Percentiles rank a stretch among this genome's conserved stretches.
These are phyloP conservation scores for Termitomyces sp. DNA, from an alignment of 768 basidiomycete genomes.

Conservation along the genomic window DNA sequence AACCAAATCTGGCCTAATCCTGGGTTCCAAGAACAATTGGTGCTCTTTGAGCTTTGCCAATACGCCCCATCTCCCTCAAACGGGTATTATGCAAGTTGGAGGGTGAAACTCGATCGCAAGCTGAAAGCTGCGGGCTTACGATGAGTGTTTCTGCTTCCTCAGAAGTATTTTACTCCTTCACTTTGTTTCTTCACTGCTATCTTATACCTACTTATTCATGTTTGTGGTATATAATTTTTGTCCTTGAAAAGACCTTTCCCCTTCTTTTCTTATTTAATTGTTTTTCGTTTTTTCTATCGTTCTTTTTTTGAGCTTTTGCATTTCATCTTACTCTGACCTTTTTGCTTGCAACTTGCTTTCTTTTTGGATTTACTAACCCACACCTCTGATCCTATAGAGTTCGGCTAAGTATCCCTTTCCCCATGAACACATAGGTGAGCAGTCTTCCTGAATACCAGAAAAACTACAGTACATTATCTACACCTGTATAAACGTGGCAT, in stretches of 20 bases:
- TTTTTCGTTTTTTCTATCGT: not conserved
- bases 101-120: conserved; percentile 44
- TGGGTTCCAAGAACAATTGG: conserved; percentile 77
- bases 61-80: conserved; percentile 55
- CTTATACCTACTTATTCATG: not conserved
- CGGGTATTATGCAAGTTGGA: conserved; percentile 67
- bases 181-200: not conserved
- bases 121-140: conserved; percentile 35
- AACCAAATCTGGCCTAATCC: conserved; percentile 76
- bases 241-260: not conserved
- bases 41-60: conserved; percentile 67
- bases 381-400: not conserved
- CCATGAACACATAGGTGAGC: not conserved
- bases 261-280: not conserved
- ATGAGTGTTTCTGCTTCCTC: conserved; percentile 13
- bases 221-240: conserved; percentile 2
- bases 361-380: not conserved
- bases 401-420: not conserved
- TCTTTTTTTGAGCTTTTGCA: not conserved
- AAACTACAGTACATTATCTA: not conserved
- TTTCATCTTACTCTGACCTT: not conserved
- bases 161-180: not conserved
- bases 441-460: not conserved
- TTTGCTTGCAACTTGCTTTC: not conserved
- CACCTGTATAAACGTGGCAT: not conserved